These are phyloP conservation scores for Avena eriantha DNA, from an alignment of 176 grass and related monocot genomes.

Conservation along the genomic window DNA sequence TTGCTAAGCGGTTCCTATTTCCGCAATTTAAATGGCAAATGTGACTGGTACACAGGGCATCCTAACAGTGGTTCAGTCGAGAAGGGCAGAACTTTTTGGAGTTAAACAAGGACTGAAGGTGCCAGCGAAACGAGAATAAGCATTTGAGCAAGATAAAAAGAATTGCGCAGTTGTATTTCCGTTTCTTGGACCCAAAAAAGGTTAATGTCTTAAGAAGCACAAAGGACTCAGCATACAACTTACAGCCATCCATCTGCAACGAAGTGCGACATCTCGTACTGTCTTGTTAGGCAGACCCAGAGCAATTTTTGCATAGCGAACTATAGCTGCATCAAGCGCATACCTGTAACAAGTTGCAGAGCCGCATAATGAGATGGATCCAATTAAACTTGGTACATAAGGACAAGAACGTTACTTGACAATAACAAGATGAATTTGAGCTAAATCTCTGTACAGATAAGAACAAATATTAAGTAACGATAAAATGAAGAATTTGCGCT, in stretches of 20 bases:
- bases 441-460: not conserved
- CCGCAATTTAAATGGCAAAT: not conserved
- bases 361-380: conserved; percentile 35
- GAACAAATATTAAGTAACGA: not conserved
- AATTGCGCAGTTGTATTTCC: no score
- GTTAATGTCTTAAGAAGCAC: not conserved
- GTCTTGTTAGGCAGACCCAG: conserved; percentile 55
- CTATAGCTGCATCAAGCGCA: conserved; percentile 42
- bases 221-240: conserved; percentile 38
- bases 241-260: conserved; percentile 68
- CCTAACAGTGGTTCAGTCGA: not conserved
- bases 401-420: not conserved
- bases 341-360: conserved; percentile 42
- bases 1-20: not conserved
- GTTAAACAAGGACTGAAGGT: not conserved
- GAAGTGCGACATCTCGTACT: conserved; percentile 64
- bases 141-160: not conserved
- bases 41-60: not conserved
- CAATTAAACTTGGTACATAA: conserved; percentile 2
- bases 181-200: not conserved
- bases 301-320: conserved; percentile 72
- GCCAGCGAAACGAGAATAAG: not conserved
- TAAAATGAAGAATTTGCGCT: not conserved
- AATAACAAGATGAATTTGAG: not conserved
- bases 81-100: not conserved